phyloP scores from a whole-genome alignment of 768 basidiomycete genomes.

The Gloeostereum incarnatum region DNA sequence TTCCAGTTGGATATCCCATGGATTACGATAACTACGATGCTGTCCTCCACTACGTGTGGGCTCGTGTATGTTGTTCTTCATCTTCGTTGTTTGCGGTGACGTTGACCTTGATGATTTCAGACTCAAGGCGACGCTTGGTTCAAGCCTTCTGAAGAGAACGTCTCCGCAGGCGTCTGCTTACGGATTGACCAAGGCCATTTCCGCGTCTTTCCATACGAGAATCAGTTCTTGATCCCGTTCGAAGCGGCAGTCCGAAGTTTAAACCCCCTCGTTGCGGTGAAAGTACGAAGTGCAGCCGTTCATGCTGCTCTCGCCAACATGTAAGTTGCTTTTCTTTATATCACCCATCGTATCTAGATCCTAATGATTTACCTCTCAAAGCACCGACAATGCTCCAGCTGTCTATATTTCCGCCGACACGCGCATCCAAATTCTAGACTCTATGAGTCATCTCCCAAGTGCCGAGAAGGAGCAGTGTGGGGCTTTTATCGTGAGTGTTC shows the following conservation, averaged over 20 bases:
- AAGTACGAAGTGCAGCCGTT: constrained; percentile 69
- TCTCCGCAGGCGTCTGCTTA: constrained; percentile 72
- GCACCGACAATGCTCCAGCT: constrained; percentile 46
- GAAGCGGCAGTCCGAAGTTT: constrained; percentile 67
- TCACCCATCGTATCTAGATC: background rate
- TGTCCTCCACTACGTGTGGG: constrained; percentile 72
- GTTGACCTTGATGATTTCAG: constrained; percentile 19
- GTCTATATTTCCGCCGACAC: constrained; percentile 74
- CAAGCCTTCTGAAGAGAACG: constrained; percentile 76
- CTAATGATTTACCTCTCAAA: constrained; percentile 17
- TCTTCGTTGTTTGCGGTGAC: background rate
- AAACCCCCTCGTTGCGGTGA: constrained; percentile 82
- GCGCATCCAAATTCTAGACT: constrained; percentile 79
- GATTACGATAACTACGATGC: constrained; percentile 81
- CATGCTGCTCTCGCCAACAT: constrained; percentile 68
- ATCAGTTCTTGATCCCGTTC: constrained; percentile 70
- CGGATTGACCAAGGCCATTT: constrained; percentile 61
- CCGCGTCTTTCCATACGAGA: constrained; percentile 82
- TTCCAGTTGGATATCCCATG: constrained; percentile 24
- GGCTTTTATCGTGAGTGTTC: constrained; percentile 63
- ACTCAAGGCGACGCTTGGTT: constrained; percentile 83
- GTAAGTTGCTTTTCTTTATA: constrained; percentile 28
- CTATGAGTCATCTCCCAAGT: constrained; percentile 52
- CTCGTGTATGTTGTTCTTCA: constrained; percentile 35
- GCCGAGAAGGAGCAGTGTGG: constrained; percentile 91